phyloP scores from a whole-genome alignment of 257 asterid genomes.

The Penstemon newberryi region DNA sequence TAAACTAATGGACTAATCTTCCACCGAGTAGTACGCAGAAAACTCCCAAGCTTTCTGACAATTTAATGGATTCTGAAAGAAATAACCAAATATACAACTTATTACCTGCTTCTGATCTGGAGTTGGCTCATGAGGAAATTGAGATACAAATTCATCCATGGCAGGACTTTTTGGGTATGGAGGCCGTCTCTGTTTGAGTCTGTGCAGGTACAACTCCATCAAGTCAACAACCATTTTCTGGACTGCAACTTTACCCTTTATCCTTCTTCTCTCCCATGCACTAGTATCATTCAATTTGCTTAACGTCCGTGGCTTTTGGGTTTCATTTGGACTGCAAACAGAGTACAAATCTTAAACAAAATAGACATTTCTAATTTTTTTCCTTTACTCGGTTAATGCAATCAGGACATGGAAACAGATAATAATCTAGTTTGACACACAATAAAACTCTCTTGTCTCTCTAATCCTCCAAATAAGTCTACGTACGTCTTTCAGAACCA shows the following conservation, averaged over 20 bases:
- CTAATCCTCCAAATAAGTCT: no score
- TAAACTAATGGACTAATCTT: slow-evolving; percentile 22
- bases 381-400: not conserved
- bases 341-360: slow-evolving; percentile 25
- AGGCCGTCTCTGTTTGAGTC: slow-evolving; percentile 90
- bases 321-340: slow-evolving; percentile 77
- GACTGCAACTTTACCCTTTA: slow-evolving; percentile 96
- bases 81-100: slow-evolving; percentile 11
- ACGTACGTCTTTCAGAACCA: no score
- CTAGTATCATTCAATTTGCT: slow-evolving; percentile 85
- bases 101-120: slow-evolving; percentile 86
- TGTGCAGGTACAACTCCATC: slow-evolving; percentile 92
- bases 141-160: slow-evolving; percentile 71
- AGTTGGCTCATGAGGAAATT: slow-evolving; percentile 81
- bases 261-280: slow-evolving; percentile 93
- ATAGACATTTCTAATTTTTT: not conserved
- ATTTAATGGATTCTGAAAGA: slow-evolving; percentile 18
- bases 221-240: slow-evolving; percentile 97
- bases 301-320: slow-evolving; percentile 68
- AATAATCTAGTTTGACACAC: not conserved
- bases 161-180: slow-evolving; percentile 67
- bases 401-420: slow-evolving; percentile 1
- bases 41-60: slow-evolving; percentile 21
- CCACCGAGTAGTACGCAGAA: slow-evolving; percentile 2
- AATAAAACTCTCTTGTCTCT: no score